Conservation (phyloP, 1,139 yeast species). For the Pichia sp. region DNA sequence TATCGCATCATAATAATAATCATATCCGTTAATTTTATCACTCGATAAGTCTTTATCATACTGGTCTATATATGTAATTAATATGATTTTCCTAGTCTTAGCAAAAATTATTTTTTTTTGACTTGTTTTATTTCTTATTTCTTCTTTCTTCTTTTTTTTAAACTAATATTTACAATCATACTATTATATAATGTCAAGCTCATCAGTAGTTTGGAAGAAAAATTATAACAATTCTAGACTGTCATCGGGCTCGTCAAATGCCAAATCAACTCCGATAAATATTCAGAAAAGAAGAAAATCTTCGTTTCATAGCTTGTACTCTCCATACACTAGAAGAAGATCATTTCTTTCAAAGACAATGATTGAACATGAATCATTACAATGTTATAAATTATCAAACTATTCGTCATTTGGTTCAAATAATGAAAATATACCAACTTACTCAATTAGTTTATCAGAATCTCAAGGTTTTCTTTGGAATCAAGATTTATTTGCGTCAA, state of each 20-base stretch:
- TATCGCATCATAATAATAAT: too few relatives aligned
- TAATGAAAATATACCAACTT: constrained; percentile 29
- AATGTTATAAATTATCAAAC: constrained; percentile 44
- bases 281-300: constrained; percentile 28
- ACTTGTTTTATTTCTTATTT: too few relatives aligned
- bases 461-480: constrained; percentile 73
- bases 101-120: too few relatives aligned
- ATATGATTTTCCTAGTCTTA: too few relatives aligned
- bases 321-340: constrained; percentile 54
- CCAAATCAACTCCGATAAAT: constrained; percentile 3
- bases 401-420: constrained; percentile 10
- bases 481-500: constrained; percentile 65
- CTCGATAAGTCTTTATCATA: too few relatives aligned
- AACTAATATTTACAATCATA: too few relatives aligned
- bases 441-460: constrained; percentile 46
- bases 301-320: constrained; percentile 43
- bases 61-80: too few relatives aligned
- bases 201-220: background rate
- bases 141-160: too few relatives aligned
- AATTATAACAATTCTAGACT: too few relatives aligned
- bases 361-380: constrained; percentile 55
- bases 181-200: too few relatives aligned
- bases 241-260: too few relatives aligned
- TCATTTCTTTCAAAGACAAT: constrained; percentile 56
- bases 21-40: too few relatives aligned